These are phyloP conservation scores for Aspergillus jensenii DNA, from an alignment of 2,329 filamentous ascomycete species.

Conservation along the genomic window DNA sequence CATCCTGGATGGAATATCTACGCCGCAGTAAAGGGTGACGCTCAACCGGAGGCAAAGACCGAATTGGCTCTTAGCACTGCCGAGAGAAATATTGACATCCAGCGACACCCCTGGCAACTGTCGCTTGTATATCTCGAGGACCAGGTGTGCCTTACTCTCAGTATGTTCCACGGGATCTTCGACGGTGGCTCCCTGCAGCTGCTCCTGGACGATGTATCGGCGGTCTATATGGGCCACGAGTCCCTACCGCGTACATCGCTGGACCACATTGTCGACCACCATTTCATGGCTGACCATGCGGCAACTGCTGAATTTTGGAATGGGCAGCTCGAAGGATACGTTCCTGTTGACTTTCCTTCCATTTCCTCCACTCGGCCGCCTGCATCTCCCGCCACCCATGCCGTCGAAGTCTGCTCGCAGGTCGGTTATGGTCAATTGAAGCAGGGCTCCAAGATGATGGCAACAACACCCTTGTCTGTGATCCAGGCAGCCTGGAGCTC, in stretches of 20 bases:
- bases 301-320: conserved; percentile 23
- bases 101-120: conserved; percentile 26
- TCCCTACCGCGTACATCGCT: conserved; percentile 21
- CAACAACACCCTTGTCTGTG: conserved; percentile 32
- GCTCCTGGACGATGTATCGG: conserved; percentile 32
- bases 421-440: conserved; percentile 28
- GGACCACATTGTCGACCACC: conserved; percentile 26
- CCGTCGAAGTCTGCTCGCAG: conserved; percentile 22
- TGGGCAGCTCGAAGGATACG: conserved; percentile 19
- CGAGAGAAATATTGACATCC: conserved; percentile 10
- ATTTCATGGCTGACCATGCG: conserved; percentile 22
- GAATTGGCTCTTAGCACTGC: conserved; percentile 17
- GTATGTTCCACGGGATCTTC: conserved; percentile 40
- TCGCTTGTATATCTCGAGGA: conserved; percentile 16
- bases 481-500: conserved; percentile 39
- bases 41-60: conserved; percentile 6
- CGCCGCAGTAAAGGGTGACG: conserved; percentile 16
- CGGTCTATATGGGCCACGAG: conserved; percentile 15
- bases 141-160: conserved; percentile 23
- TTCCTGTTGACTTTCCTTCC: conserved; percentile 25
- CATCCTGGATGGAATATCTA: conserved; percentile 19
- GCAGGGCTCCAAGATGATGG: conserved; percentile 28
- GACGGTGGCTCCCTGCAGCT: conserved; percentile 38
- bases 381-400: not conserved
- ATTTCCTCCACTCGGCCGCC: conserved; percentile 10